A percentile compares a stretch with the other conserved stretches of the same genome.
Evolutionary conservation across 345 rosid genomes (phyloP).

Genomic region (Microcos paniculata): DNA sequence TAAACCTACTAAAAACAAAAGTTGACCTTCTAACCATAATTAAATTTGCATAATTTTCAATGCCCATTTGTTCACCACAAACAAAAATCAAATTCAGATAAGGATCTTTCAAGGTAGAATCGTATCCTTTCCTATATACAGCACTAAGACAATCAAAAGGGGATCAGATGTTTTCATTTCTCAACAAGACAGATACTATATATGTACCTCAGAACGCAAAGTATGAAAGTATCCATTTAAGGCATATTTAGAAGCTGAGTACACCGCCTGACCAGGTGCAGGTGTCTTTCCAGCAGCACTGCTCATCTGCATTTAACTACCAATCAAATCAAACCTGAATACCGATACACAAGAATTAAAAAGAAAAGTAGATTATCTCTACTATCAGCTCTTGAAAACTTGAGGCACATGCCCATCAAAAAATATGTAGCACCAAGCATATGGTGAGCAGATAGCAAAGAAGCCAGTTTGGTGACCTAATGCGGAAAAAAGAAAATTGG

Average conservation of each 20-base stretch:
- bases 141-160: background rate
- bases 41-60: background rate
- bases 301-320: constrained; percentile 61
- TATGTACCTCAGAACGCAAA: constrained; percentile 88
- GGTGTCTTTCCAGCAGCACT: constrained; percentile 98
- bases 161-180: background rate
- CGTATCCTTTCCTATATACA: background rate
- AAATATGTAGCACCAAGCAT: background rate
- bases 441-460: background rate
- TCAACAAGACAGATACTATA: background rate
- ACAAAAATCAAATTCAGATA: background rate
- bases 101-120: background rate
- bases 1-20: background rate
- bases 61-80: background rate
- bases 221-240: constrained; percentile 88
- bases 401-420: background rate
- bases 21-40: background rate
- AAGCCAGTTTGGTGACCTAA: background rate
- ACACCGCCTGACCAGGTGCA: constrained; percentile 91
- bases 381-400: constrained; percentile 6
- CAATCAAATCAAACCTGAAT: background rate
- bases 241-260: constrained; percentile 92
- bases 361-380: background rate
- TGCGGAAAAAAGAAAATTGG: background rate
- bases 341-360: background rate